phyloP scores from a whole-genome alignment of 2,329 filamentous ascomycete species.

The Fonsecaea pedrosoi region DNA sequence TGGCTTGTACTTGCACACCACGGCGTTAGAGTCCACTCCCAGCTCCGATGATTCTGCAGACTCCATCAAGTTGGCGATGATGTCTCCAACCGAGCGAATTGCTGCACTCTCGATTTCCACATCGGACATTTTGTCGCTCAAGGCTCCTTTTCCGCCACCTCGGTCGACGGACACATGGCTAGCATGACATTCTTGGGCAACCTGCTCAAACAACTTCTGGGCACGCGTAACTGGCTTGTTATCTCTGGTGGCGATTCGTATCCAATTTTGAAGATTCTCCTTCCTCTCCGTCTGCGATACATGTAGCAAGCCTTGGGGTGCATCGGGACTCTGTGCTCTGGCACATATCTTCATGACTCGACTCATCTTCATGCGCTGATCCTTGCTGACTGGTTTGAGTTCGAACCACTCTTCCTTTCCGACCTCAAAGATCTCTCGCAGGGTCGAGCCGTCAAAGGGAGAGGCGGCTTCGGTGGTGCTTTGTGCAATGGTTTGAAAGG shows the following conservation, averaged over 20 bases:
- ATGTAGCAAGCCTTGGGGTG: conserved; percentile 3
- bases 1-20: conserved; percentile 31
- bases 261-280: conserved; percentile 16
- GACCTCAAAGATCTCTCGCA: conserved; percentile 33
- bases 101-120: conserved; percentile 30
- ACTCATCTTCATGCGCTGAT: conserved; percentile 31
- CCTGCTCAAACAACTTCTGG: conserved; percentile 24
- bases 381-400: conserved; percentile 29
- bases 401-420: conserved; percentile 32
- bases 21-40: conserved; percentile 1
- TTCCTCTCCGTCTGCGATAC: background rate
- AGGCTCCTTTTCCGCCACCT: background rate
- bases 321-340: conserved; percentile 19
- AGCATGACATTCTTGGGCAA: conserved; percentile 26
- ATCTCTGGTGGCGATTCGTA: conserved; percentile 8
- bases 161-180: conserved; percentile 2
- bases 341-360: conserved; percentile 26
- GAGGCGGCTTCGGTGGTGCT: background rate
- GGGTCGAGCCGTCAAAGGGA: conserved; percentile 16
- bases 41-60: conserved; percentile 14
- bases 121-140: conserved; percentile 7
- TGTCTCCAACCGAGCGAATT: conserved; percentile 35
- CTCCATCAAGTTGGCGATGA: conserved; percentile 30
- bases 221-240: conserved; percentile 15
- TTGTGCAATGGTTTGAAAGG: background rate